Percentiles rank a stretch among this genome's conserved stretches.
Evolutionary conservation across 768 basidiomycete genomes (phyloP).

Genomic region (Tylopilus sp.): DNA sequence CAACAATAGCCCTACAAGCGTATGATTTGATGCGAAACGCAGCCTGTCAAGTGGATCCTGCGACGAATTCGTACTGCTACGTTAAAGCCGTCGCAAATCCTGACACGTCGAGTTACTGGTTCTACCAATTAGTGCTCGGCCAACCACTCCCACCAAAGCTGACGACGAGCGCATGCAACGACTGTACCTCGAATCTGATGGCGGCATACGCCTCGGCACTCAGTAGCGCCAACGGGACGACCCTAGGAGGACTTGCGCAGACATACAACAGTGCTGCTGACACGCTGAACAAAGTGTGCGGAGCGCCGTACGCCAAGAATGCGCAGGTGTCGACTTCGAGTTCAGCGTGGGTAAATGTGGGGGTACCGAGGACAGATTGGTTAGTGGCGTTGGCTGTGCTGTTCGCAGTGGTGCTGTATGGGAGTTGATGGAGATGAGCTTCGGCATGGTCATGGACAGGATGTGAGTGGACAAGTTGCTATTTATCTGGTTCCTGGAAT

Average conservation of each 20-base stretch:
- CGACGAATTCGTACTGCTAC: slow-evolving; percentile 70
- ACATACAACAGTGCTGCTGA: slow-evolving; percentile 51
- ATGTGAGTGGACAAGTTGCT: background rate
- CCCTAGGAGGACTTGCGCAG: slow-evolving; percentile 36
- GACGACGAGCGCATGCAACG: slow-evolving; percentile 53
- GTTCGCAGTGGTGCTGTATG: slow-evolving; percentile 7
- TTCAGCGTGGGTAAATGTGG: slow-evolving; percentile 8
- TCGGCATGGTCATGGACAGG: background rate
- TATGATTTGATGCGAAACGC: slow-evolving; percentile 60
- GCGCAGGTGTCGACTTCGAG: slow-evolving; percentile 10
- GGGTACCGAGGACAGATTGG: slow-evolving; percentile 2
- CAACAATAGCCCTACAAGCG: slow-evolving; percentile 50
- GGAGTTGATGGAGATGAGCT: slow-evolving; percentile 13
- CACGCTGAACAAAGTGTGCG: slow-evolving; percentile 48
- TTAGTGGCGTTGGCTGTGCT: slow-evolving; percentile 10
- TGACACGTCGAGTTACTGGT: slow-evolving; percentile 67
- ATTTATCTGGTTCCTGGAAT: too few species aligned
- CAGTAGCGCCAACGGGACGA: slow-evolving; percentile 30
- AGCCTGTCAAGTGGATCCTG: slow-evolving; percentile 57
- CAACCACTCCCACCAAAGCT: slow-evolving; percentile 43
- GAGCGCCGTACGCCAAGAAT: slow-evolving; percentile 41
- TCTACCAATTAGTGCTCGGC: slow-evolving; percentile 67
- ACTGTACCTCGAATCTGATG: slow-evolving; percentile 63
- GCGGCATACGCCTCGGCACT: slow-evolving; percentile 48
- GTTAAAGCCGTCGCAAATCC: slow-evolving; percentile 54